Conservation (phyloP, 805 yeast genomes). For the Hanseniaspora mollemarum region DNA sequence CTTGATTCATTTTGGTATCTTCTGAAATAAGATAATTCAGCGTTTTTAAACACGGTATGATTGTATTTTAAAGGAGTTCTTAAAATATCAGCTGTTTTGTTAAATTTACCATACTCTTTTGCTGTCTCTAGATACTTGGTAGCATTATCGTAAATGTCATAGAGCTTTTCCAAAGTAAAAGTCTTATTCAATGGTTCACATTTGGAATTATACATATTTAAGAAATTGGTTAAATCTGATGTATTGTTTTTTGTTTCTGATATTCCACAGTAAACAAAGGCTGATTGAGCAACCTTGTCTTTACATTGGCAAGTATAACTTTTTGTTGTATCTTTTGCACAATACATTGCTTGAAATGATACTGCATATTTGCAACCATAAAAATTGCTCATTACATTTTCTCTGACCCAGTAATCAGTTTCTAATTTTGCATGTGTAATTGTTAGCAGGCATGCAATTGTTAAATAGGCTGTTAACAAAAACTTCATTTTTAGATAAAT, state of each 20-base stretch:
- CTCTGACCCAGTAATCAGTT: not conserved
- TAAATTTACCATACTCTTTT: conserved; percentile 28
- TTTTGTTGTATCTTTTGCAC: conserved; percentile 21
- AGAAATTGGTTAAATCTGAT: conserved; percentile 13
- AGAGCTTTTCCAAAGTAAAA: conserved; percentile 31
- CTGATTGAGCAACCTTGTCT: conserved; percentile 26
- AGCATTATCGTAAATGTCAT: conserved; percentile 35
- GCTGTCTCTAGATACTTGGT: conserved; percentile 32
- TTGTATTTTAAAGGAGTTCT: conserved; percentile 15
- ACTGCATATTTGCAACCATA: conserved; percentile 24
- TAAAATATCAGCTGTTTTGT: conserved; percentile 27
- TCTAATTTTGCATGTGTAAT: not conserved
- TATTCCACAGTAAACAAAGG: conserved; percentile 27
- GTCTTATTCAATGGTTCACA: conserved; percentile 25
- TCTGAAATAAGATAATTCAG: not conserved
- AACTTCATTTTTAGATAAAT: no score
- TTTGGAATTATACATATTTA: conserved; percentile 19
- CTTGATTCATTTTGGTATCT: conserved; percentile 23
- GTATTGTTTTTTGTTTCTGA: conserved; percentile 12
- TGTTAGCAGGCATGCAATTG: not conserved
- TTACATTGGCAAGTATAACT: conserved; percentile 24
- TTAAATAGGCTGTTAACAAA: not conserved
- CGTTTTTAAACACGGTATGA: not conserved
- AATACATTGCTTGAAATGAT: conserved; percentile 21
- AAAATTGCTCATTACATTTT: not conserved